Base-by-base conservation (phyloP, 768 basidiomycete species). In the Naganishia vaughanmartiniae region DNA sequence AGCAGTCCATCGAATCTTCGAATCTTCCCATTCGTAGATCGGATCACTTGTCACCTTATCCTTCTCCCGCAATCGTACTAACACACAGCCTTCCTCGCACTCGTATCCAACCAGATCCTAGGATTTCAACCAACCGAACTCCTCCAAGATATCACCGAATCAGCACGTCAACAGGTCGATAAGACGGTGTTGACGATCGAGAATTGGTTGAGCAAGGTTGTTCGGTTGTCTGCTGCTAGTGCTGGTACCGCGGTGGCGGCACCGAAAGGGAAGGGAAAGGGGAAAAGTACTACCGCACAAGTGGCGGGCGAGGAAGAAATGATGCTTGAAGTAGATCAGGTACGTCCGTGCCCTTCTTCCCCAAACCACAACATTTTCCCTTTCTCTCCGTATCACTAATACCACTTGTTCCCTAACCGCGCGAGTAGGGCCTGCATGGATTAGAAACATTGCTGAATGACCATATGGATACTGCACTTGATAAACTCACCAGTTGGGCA, bases 401-500 rank as follows among this genome's bases (percentile, higher is more conserved):
- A 57, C 19, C n/a, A 7, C n/a, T 36, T 17, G 4, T 24, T 6
- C 19, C 48, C n/a, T 24, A 24, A 3, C 24, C 15, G 11, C 3
- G 4, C 57, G 26, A 4, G 39, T 87, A 91, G 81, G 92, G 92
- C 1, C 82, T 93, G 1, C 89, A 91, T 60, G 86, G 90, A 28
- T 91, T 95, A 73, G 91, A 94, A 79, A 93, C 93, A 0, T 84
- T 94, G 54, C 84, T 96, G 17, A 91, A 93, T 76, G 87, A 87
- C 67, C 92, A 93, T 74, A 89, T 90, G 54, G 93, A 96, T 76
- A 85, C 91, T 54, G 93, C 92, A 0, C 91, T 94, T 71, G 93
- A 96, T 79, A 90, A 89, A 77, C 91, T 96, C 75, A 92, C 93
- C 81, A 89, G 88, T 0, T 95, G 93, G 92, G 88, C 87, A 14